A percentile compares a stretch with the other conserved stretches of the same genome.
Evolutionary conservation across 352 stramenopile species (phyloP).

Genomic region (Phytophthora gonapodyides): DNA sequence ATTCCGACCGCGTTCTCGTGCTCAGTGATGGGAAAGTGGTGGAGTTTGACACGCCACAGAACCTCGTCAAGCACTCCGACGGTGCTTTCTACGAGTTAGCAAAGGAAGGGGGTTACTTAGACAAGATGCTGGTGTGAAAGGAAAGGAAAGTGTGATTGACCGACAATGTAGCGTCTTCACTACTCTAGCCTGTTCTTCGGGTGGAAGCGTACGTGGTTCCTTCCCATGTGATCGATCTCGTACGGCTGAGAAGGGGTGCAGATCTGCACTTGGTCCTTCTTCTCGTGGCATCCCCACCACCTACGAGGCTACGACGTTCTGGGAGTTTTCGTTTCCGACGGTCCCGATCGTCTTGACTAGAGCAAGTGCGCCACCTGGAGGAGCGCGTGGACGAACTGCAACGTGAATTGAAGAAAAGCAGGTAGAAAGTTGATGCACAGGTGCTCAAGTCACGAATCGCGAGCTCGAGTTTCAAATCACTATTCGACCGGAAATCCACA

Average conservation of each 20-base stretch:
- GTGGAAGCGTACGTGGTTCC: background rate
- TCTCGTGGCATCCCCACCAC: too few species aligned
- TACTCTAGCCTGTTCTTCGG: conserved; percentile 3
- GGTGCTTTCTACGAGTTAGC: conserved; percentile 27
- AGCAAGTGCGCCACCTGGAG: too few species aligned
- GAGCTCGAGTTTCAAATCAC: too few species aligned
- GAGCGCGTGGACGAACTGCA: conserved; percentile 5
- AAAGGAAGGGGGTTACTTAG: conserved; percentile 27
- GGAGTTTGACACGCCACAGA: conserved; percentile 84
- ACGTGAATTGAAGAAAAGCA: background rate
- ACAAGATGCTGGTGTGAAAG: conserved; percentile 8
- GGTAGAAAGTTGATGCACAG: too few species aligned
- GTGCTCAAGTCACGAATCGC: too few species aligned
- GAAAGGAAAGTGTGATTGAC: too few species aligned
- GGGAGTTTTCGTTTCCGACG: conserved; percentile 5
- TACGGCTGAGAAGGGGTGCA: background rate
- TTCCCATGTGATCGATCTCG: background rate
- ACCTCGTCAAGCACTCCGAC: conserved; percentile 5
- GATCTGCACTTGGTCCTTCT: conserved; percentile 3
- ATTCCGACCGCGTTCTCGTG: conserved; percentile 90
- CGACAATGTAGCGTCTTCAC: background rate
- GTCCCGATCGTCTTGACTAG: background rate
- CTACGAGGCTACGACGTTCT: too few species aligned
- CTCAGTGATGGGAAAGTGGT: conserved; percentile 79
- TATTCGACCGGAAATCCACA: too few species aligned